phyloP scores from a whole-genome alignment of 2,329 filamentous ascomycete genomes.

The Colletotrichum spinosum region DNA sequence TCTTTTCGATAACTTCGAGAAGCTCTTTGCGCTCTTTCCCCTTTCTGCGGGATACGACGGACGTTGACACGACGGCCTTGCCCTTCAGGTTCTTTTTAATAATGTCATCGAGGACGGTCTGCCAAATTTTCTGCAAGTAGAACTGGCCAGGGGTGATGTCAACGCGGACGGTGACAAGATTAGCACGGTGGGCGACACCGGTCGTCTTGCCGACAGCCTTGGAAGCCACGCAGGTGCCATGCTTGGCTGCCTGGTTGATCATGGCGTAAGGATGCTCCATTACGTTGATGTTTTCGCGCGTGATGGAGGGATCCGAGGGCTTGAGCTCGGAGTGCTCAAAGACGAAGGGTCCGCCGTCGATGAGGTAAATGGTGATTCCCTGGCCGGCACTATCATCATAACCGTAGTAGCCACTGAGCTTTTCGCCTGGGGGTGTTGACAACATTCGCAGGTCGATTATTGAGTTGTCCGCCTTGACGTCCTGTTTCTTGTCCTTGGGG shows the following conservation, averaged over 20 bases:
- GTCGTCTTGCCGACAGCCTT: conserved; percentile 4
- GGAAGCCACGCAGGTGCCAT: background rate
- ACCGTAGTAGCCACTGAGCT: background rate
- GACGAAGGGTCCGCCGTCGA: background rate
- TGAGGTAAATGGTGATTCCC: background rate
- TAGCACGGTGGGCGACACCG: background rate
- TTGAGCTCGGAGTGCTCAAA: background rate
- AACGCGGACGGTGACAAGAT: conserved; percentile 1
- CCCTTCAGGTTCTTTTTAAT: background rate
- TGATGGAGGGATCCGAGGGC: background rate
- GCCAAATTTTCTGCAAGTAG: background rate
- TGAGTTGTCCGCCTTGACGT: background rate
- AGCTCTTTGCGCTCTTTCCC: background rate
- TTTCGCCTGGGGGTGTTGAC: background rate
- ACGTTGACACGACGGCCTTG: background rate
- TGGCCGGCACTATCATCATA: background rate
- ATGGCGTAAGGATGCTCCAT: background rate
- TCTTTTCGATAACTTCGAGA: background rate
- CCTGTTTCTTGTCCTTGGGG: background rate
- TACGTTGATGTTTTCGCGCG: background rate
- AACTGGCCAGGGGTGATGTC: background rate
- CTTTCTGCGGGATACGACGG: background rate
- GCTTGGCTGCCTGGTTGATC: background rate
- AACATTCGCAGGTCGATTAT: background rate
- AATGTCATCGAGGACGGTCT: background rate